phyloP scores from a whole-genome alignment of 78 protist species.

The Dictyostelium citrinum region DNA sequence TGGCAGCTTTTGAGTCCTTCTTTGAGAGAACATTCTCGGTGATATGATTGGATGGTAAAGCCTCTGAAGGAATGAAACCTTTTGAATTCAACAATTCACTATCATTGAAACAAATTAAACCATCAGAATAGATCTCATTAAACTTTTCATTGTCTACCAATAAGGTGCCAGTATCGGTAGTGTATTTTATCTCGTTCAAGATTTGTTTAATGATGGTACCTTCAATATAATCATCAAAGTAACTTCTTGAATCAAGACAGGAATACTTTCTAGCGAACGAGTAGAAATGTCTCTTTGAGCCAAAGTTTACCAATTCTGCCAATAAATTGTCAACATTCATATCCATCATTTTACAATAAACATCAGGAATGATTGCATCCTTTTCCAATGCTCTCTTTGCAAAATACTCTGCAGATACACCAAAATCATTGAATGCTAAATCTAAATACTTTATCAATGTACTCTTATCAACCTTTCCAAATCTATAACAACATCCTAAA shows the following conservation, averaged over 20 bases:
- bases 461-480: background rate
- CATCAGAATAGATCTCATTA: background rate
- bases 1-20: background rate
- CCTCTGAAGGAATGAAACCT: background rate
- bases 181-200: background rate
- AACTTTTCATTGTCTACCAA: background rate
- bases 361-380: background rate
- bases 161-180: background rate
- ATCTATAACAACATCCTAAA: conserved; percentile 1
- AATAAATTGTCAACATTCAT: background rate
- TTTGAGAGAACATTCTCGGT: background rate
- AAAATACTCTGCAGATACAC: background rate
- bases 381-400: background rate
- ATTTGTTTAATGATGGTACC: background rate
- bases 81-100: background rate
- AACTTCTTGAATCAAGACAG: background rate
- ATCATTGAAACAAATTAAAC: background rate
- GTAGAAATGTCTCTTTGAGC: background rate
- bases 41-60: background rate
- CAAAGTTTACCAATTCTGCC: background rate
- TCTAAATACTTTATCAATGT: background rate
- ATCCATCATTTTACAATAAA: background rate
- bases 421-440: background rate
- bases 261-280: background rate
- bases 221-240: background rate